Evolutionary conservation across 225 moss, liverwort and hornwort genomes (phyloP).

Genomic region (Rhytidiadelphus loreus): DNA sequence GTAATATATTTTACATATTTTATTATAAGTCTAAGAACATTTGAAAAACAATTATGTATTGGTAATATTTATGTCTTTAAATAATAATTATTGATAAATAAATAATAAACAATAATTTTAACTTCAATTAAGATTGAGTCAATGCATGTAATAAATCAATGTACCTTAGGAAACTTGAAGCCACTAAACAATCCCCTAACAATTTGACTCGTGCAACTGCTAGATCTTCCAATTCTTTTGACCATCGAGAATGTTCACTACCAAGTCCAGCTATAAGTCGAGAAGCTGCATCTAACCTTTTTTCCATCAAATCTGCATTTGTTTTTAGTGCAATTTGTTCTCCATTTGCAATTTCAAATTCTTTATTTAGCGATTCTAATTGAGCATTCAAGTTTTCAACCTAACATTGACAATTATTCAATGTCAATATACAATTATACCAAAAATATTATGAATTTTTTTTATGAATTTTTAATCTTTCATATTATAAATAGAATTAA

Average conservation of each 20-base stretch:
- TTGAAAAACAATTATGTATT: background rate
- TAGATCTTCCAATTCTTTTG: slow-evolving; percentile 60
- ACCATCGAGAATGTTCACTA: slow-evolving; percentile 83
- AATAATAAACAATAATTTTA: background rate
- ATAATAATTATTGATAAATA: no score
- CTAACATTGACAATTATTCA: background rate
- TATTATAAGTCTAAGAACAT: no score
- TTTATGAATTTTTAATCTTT: background rate
- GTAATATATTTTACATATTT: background rate
- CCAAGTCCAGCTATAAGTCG: slow-evolving; percentile 64
- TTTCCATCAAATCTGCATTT: slow-evolving; percentile 84
- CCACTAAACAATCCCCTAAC: slow-evolving; percentile 74
- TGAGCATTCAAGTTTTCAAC: slow-evolving; percentile 56
- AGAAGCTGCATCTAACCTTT: slow-evolving; percentile 77
- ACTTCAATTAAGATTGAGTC: background rate
- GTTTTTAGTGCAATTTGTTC: slow-evolving; percentile 59
- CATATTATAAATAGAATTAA: background rate
- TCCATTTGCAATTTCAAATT: slow-evolving; percentile 58
- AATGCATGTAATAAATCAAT: background rate
- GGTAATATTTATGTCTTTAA: background rate
- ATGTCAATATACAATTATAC: background rate
- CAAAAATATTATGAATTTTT: background rate
- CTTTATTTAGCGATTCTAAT: slow-evolving; percentile 39
- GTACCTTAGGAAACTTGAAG: slow-evolving; percentile 82
- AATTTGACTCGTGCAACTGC: slow-evolving; percentile 56